Base-by-base conservation (phyloP, 2,329 filamentous ascomycete genomes). In the Fusarium temperatum region DNA sequence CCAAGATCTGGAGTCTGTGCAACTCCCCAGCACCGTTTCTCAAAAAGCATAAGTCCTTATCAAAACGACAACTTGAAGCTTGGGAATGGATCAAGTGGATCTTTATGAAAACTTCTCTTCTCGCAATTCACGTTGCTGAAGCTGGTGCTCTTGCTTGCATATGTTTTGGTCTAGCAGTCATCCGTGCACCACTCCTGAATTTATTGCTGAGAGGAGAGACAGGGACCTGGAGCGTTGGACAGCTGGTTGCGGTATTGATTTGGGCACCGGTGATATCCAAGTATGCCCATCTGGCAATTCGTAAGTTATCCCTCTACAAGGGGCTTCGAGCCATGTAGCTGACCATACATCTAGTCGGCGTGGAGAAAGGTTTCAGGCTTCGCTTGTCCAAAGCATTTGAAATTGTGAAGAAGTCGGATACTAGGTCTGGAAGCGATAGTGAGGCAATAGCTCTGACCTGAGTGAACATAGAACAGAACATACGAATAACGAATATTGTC, bases 211-310 rank as follows among this genome's bases (percentile, higher is more conserved):
- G 62, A n/a, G 60, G 54, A 0, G 60, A 69, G 36, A 47, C 48
- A 0, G 60, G 68, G 0, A 70, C 54, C 5, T 72, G 70, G 70
- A 61, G 68, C 24, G 63, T 72, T 2, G 70, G 70, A 3, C 68
- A 72, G 6, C 14, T 72, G 2, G 59, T 72, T 0, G 68, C 70
- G 0, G 68, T 72, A 2, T 7, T 72, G 4, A 54, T 72, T 3
- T 72, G 64, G 70, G 70, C 45, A 3, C 68, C 70, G 0, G 68
- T 72, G 7, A 61, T 72, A 35, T 41, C 70, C 0, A 72, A 72
- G 22, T 72, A 72, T 20, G 22, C 66, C 3, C 65, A 72, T 18
- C 26, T 72, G 13, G 59, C 57, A 8, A 26, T 72, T 12, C 59
- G 70, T 72, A 30, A 59, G 70, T 68, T 6, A 1, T 12, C 6